Evolutionary conservation across 1,284 basidiomycete species (phyloP).

Genomic region (Mrakiaceae sp.): DNA sequence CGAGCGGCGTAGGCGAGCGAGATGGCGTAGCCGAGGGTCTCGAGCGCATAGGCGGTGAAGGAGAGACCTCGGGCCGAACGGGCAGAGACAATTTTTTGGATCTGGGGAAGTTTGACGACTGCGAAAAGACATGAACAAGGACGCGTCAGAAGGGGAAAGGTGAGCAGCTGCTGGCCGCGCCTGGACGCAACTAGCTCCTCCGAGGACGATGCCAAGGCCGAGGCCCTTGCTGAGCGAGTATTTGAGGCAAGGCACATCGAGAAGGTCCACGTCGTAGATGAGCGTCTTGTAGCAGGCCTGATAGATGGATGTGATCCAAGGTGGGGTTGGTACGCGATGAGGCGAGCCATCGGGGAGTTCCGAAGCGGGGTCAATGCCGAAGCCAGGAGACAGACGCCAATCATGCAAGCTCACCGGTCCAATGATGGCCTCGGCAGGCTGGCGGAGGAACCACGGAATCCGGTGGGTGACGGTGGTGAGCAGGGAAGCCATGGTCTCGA

Average conservation of each 20-base stretch:
- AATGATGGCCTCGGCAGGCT: slow-evolving; percentile 68
- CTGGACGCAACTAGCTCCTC: slow-evolving; percentile 40
- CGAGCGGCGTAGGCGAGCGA: slow-evolving; percentile 75
- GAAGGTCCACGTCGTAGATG: slow-evolving; percentile 76
- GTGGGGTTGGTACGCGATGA: background rate
- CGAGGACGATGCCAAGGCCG: slow-evolving; percentile 83
- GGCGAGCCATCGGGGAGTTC: background rate
- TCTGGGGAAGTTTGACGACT: slow-evolving; percentile 44
- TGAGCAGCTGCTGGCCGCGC: slow-evolving; percentile 8
- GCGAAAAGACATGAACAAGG: background rate
- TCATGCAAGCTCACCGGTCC: slow-evolving; percentile 48
- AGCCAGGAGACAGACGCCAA: background rate
- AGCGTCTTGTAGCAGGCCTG: slow-evolving; percentile 85
- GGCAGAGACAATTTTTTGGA: slow-evolving; percentile 42
- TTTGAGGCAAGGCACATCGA: slow-evolving; percentile 75
- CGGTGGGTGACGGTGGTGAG: slow-evolving; percentile 37
- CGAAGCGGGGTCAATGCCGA: background rate
- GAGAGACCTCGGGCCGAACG: slow-evolving; percentile 74
- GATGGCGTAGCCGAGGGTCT: slow-evolving; percentile 77
- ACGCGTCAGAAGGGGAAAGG: background rate
- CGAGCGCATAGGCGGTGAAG: slow-evolving; percentile 64
- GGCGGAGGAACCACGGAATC: slow-evolving; percentile 67
- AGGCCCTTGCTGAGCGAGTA: slow-evolving; percentile 85
- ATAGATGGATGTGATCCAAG: background rate
- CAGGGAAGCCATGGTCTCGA: slow-evolving; percentile 20